Percentiles rank a stretch among this genome's conserved stretches.
phyloP scores from a whole-genome alignment of 805 yeast species.

The Kurtzmaniella fragi region DNA sequence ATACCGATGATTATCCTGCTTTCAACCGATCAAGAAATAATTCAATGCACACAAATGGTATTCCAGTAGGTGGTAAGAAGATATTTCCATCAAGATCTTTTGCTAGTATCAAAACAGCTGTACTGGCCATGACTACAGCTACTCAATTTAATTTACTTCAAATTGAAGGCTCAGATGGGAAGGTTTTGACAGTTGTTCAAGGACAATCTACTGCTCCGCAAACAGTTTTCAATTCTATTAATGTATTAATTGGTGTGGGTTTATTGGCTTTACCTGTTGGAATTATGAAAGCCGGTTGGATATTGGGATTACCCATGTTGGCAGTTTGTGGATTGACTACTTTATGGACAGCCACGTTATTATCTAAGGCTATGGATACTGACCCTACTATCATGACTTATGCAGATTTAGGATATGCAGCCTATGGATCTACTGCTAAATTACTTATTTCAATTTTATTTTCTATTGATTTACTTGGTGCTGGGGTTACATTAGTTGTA shows the following conservation, averaged over 20 bases:
- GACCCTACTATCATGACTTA: conserved; percentile 79
- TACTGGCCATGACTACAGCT: conserved; percentile 34
- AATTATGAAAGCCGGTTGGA: conserved; percentile 59
- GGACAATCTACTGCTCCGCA: conserved; percentile 82
- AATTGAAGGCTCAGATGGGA: conserved; percentile 69
- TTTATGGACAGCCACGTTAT: conserved; percentile 68
- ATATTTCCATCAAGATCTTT: conserved; percentile 38
- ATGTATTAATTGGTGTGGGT: conserved; percentile 65
- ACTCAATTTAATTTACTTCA: conserved; percentile 53
- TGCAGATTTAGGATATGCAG: conserved; percentile 85
- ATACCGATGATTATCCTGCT: conserved; percentile 31
- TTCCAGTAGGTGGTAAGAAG: conserved; percentile 15
- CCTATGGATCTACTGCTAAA: conserved; percentile 75
- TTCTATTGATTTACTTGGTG: conserved; percentile 72
- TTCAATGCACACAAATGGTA: conserved; percentile 14
- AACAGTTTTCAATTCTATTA: conserved; percentile 71
- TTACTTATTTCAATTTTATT: conserved; percentile 68
- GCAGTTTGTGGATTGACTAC: conserved; percentile 61
- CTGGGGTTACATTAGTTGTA: conserved; percentile 76
- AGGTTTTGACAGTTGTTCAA: conserved; percentile 62
- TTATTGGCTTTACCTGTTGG: conserved; percentile 64
- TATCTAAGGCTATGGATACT: conserved; percentile 73
- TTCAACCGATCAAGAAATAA: conserved; percentile 25
- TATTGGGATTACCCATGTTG: conserved; percentile 58
- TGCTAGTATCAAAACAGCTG: conserved; percentile 35